phyloP scores from a whole-genome alignment of 805 yeast genomes.

The Kodamaea laetipori region DNA sequence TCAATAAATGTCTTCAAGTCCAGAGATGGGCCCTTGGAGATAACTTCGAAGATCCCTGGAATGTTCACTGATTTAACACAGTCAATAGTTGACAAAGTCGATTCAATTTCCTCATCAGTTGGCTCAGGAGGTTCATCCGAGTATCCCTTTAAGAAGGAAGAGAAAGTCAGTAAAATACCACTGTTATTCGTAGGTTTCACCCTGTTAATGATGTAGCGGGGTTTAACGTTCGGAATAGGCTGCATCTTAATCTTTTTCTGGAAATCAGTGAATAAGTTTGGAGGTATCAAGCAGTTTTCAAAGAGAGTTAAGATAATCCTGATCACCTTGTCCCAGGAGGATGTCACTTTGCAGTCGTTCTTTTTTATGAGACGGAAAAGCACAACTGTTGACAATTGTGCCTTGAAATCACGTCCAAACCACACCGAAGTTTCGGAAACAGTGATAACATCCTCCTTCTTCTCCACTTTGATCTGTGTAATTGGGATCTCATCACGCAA shows the following conservation, averaged over 20 bases:
- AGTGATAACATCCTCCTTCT: conserved; percentile 52
- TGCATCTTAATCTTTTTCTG: conserved; percentile 58
- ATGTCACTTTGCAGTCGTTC: conserved; percentile 51
- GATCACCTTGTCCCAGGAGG: conserved; percentile 63
- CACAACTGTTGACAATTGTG: conserved; percentile 86
- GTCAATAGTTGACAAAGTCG: conserved; percentile 78
- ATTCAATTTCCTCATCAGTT: conserved; percentile 86
- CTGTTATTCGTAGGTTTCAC: conserved; percentile 66
- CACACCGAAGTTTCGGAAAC: conserved; percentile 81
- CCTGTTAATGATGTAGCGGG: conserved; percentile 66
- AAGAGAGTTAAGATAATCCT: conserved; percentile 64
- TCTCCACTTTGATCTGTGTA: conserved; percentile 47
- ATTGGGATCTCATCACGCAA: conserved; percentile 38
- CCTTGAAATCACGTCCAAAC: conserved; percentile 89
- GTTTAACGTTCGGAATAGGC: conserved; percentile 60
- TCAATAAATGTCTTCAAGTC: conserved; percentile 36
- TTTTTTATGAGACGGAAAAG: conserved; percentile 74
- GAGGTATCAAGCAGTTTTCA: conserved; percentile 70
- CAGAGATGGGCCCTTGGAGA: conserved; percentile 38
- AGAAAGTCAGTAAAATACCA: conserved; percentile 86
- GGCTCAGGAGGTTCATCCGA: conserved; percentile 90
- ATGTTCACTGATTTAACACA: conserved; percentile 76
- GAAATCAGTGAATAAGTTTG: conserved; percentile 61
- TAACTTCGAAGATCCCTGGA: conserved; percentile 53
- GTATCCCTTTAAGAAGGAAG: conserved; percentile 86